Evolutionary conservation across 306 rosid species (phyloP).

Genomic region (Rosa chinensis): DNA sequence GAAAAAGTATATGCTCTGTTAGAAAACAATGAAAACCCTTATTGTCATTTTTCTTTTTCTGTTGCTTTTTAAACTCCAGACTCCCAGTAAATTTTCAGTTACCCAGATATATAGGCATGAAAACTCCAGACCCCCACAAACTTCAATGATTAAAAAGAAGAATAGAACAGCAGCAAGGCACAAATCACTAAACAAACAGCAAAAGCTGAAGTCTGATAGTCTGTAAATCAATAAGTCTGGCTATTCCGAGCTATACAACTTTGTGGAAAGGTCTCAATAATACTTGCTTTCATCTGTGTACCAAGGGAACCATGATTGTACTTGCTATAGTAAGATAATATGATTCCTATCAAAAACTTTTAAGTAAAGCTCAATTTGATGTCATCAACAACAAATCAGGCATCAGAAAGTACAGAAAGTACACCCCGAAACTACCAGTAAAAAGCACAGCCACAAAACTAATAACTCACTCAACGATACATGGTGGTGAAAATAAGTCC

Average conservation of each 20-base stretch:
- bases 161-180: background rate
- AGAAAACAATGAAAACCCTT: background rate
- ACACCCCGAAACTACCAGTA: no score
- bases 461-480: background rate
- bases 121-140: background rate
- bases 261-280: background rate
- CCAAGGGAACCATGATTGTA: background rate
- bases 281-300: constrained; percentile 3
- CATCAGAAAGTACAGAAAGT: background rate
- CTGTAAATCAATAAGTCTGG: background rate
- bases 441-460: no score
- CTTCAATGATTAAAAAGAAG: background rate
- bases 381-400: background rate
- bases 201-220: background rate
- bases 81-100: background rate
- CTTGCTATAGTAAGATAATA: background rate
- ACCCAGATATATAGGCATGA: background rate
- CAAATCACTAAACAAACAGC: background rate
- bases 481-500: background rate
- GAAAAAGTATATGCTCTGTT: background rate
- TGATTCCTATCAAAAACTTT: no score
- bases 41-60: background rate
- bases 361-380: no score
- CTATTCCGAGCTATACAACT: background rate
- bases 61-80: background rate